A percentile compares a stretch with the other conserved stretches of the same genome.
Conservation (phyloP, 2,329 filamentous ascomycete genomes). For the Aspergillus quadrilineatus region DNA sequence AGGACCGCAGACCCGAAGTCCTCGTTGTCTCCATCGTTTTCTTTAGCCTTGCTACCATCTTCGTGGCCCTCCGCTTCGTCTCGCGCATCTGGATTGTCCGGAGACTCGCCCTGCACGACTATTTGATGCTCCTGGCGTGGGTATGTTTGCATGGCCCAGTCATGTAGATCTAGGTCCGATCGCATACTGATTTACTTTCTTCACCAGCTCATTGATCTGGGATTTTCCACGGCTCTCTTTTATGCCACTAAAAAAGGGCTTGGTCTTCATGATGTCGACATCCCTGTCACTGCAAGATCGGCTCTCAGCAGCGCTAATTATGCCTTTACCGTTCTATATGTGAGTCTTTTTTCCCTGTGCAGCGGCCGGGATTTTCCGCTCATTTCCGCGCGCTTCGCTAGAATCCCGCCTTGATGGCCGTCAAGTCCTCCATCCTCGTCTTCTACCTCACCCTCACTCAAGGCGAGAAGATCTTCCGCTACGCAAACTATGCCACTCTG, state of each 20-base stretch:
- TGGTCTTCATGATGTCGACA: constrained; percentile 43
- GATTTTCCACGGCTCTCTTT: constrained; percentile 48
- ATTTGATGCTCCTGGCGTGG: constrained; percentile 79
- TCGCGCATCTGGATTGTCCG: constrained; percentile 72
- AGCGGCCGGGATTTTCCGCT: constrained; percentile 3
- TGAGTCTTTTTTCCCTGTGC: constrained; percentile 31
- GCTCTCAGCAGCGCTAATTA: constrained; percentile 53
- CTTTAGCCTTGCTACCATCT: constrained; percentile 67
- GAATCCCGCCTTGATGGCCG: constrained; percentile 87
- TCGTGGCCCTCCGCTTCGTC: constrained; percentile 71
- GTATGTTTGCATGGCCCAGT: constrained; percentile 32
- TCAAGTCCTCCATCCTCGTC: constrained; percentile 87
- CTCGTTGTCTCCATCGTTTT: constrained; percentile 45
- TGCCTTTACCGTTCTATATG: constrained; percentile 61
- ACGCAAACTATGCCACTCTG: constrained; percentile 78
- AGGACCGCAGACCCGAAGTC: constrained; percentile 38
- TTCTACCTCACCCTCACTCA: constrained; percentile 85
- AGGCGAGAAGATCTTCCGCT: constrained; percentile 72
- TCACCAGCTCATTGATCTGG: constrained; percentile 45
- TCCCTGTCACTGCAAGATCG: constrained; percentile 30
- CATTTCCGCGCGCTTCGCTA: constrained; percentile 36
- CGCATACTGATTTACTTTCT: background rate
- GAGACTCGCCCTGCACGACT: constrained; percentile 73
- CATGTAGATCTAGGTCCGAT: background rate
- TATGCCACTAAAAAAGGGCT: constrained; percentile 45